Evolutionary conservation across 2,329 filamentous ascomycete species (phyloP).

Genomic region (Fusarium avenaceum): DNA sequence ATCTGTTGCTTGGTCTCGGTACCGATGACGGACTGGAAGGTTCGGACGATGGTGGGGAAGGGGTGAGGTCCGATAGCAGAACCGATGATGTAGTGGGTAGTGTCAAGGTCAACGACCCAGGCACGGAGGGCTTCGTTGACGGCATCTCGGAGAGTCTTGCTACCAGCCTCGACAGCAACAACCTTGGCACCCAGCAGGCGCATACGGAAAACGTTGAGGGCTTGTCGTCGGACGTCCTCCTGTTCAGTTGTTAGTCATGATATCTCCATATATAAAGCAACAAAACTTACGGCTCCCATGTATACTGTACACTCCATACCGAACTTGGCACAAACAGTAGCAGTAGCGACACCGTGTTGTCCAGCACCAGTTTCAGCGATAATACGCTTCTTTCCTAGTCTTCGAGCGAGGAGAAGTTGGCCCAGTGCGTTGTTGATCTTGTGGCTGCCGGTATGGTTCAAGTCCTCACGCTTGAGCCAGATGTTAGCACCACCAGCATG

Average conservation of each 20-base stretch:
- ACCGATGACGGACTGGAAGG: constrained; percentile 97
- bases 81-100: constrained; percentile 98
- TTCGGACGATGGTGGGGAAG: constrained; percentile 96
- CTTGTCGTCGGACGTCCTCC: constrained; percentile 95
- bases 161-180: constrained; percentile 91
- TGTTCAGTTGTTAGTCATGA: constrained; percentile 48
- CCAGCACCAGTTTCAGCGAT: constrained; percentile 98
- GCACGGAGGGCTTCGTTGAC: constrained; percentile 96
- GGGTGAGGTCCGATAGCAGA: constrained; percentile 98
- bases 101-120: constrained; percentile 93
- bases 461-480: constrained; percentile 97
- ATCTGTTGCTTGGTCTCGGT: constrained; percentile 95
- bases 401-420: constrained; percentile 86
- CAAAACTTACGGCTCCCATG: constrained; percentile 81
- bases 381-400: constrained; percentile 94
- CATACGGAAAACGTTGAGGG: constrained; percentile 98
- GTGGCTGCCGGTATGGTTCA: constrained; percentile 98
- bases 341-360: constrained; percentile 97
- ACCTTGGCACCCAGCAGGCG: constrained; percentile 94
- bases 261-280: background rate
- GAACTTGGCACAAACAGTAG: constrained; percentile 97
- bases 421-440: constrained; percentile 99
- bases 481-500: constrained; percentile 93
- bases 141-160: constrained; percentile 83
- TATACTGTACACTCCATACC: constrained; percentile 98